Evolutionary conservation across 2,329 filamentous ascomycete species (phyloP), one percentile per base, ranked within the genome.

Genomic region (Aaosphaeria arxii): DNA sequence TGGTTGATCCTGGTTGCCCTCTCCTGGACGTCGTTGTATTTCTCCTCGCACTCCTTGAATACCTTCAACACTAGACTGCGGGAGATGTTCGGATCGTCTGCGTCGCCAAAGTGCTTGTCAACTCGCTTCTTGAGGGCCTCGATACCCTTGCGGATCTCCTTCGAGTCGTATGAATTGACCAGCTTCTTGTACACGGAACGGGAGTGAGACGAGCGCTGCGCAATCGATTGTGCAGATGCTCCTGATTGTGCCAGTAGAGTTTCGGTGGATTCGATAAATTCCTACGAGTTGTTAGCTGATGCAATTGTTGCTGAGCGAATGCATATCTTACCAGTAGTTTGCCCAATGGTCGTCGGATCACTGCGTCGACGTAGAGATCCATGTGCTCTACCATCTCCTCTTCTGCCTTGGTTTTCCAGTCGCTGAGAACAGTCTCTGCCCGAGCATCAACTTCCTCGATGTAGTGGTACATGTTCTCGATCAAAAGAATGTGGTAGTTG

Each of bases 401-500:
- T 31, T 81, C 77, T 1, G 92, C 94, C 48, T 87, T 86, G 36
- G 85, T 82, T 63, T 85, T 87, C 89, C 91, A 96, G 57, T 89
- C 84, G 51, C 89, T 84, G 4, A 97, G 79, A 1, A 95, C 84
- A 6, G 87, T 81, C 53, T 94, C 83, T 35, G 82, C 80, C 13
- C 83, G 81, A 11, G 86, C 75, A 57, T 95, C 89, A 6, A 95
- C 87, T 69, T 96, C 91, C 67, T 97, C 91, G 7, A 94, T 77
- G 72, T 95, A 97, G 71, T 96, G 91, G 65, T 96, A 95, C 91
- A 96, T 96, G 70, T 99, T 99, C 71, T 99, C 92, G 58, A 99
- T 97, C 46, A 97, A 80, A 32, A 97, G 80, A 61, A 99, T 96
- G 71, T 97, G 91, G 73, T 95, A 96, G 73, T 97, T 97, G 51